Evolutionary conservation across 129 eudicot genomes (phyloP), one percentile per base, ranked within the genome.

Genomic region (Saussurea involucrata): DNA sequence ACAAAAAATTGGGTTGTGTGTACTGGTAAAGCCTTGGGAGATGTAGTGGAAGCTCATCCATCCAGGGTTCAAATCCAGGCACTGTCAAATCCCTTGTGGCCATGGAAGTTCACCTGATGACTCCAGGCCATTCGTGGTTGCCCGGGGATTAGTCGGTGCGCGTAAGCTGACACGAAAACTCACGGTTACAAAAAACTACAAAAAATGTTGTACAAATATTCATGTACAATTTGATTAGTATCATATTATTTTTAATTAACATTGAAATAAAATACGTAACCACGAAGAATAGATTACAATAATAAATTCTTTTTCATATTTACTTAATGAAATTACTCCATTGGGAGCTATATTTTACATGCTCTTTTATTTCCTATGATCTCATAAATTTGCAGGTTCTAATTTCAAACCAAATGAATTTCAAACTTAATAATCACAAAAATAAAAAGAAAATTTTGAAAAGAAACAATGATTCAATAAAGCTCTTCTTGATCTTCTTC

Each of bases 401-500:
- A 66, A 44, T 28, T 17, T 70, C 36, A 66, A 44, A 40, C 29
- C 33, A 65, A 53, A 44, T 22, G 55, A 79, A 63, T n/a, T 37
- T 20, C 64, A 68, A 71, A 78, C 70, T 63, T 64, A 5, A 65
- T 65, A 80, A 71, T 79, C 68, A 80, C 83, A 72, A 65, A 80
- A 46, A 29, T 29, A 6, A 13, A 24, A 32, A 71, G 7, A 40
- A 66, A 53, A 53, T 1, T 12, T 44, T 44, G 15, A 11, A n/a
- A 53, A 10, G 9, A n/a, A 21, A 63, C 34, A n/a, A 61, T 10
- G 11, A 72, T 72, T 80, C 67, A 80, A 0, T 71, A 27, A 46
- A 64, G 28, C 55, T 79, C 81, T 34, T 82, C 66, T 53, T 70
- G 60, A 40, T 77, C 64, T 20, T 66, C 73, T 31, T 22, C 10